Evolutionary conservation across 1,139 yeast species (phyloP).

Genomic region (Oligophagozyma castellii): DNA sequence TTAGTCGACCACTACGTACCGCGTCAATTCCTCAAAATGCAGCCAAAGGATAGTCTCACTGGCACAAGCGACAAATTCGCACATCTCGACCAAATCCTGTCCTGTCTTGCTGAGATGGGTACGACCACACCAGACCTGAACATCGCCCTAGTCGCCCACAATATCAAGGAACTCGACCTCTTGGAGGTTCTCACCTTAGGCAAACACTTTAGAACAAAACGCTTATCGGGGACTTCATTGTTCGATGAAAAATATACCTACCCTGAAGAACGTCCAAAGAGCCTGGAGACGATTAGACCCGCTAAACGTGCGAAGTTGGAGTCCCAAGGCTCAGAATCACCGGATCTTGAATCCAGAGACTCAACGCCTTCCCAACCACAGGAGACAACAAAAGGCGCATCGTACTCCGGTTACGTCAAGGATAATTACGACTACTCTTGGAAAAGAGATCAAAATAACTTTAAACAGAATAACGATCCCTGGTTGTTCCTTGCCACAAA

Average conservation of each 20-base stretch:
- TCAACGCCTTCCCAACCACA: slow-evolving; percentile 12
- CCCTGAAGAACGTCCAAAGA: slow-evolving; percentile 2
- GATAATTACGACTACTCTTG: slow-evolving; percentile 28
- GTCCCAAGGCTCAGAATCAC: neutral
- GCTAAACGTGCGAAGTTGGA: neutral
- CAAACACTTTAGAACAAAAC: slow-evolving; percentile 39
- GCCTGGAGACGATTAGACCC: no score
- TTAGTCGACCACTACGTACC: slow-evolving; percentile 68
- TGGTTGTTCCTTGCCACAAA: slow-evolving; percentile 31
- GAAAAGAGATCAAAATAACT: slow-evolving; percentile 10
- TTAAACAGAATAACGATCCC: slow-evolving; percentile 10
- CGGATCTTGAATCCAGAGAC: neutral
- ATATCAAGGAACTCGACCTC: slow-evolving; percentile 54
- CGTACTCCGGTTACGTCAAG: slow-evolving; percentile 26
- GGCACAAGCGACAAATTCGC: slow-evolving; percentile 46
- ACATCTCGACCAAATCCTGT: slow-evolving; percentile 39
- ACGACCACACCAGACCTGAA: slow-evolving; percentile 9
- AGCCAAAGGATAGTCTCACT: slow-evolving; percentile 41
- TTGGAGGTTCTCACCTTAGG: slow-evolving; percentile 58
- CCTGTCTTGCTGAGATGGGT: slow-evolving; percentile 15
- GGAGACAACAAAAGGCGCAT: slow-evolving; percentile 8
- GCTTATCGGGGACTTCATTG: slow-evolving; percentile 47
- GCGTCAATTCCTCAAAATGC: slow-evolving; percentile 48
- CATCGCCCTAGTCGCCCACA: slow-evolving; percentile 44
- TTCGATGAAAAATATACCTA: slow-evolving; percentile 28